Base-by-base conservation (phyloP, 2,329 filamentous ascomycete genomes). In the Talaromyces rugulosus region DNA sequence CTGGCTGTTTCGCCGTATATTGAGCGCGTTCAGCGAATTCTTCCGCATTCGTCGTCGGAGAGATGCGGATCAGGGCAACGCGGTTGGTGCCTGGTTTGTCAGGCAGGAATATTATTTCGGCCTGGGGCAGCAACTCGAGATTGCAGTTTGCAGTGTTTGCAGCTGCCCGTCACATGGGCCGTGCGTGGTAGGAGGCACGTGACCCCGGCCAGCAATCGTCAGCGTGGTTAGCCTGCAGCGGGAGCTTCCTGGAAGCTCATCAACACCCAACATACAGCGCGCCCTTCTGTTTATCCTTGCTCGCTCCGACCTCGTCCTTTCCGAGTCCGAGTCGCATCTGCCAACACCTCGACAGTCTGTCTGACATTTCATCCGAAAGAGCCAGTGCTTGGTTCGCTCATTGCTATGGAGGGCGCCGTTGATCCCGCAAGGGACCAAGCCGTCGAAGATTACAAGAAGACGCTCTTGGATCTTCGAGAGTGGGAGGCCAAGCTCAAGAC, bases 401-500 rank as follows among this genome's bases (percentile, higher is more conserved):
- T 62, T 68, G 72, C 64, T 65, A 78, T 78, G 75, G 74, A 73
- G 69, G 72, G 72, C 66, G 70, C 70, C 68, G 66, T 65, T 66
- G 82, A 86, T 68, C 80, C 82, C 61, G 83, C 86, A 75, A 79
- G 84, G 71, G 75, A 88, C 70, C 84, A 88, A 75, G 90, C 90
- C 73, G 87, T 94, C 71, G 83, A 88, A 73, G 86, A 88, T 63
- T 94, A 92, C 82, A 91, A 91, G 76, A 80, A 83, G 65, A 92
- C 91, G 81, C 85, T 94, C 71, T 85, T 97, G 72, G 94, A 99
- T 79, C 96, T 96, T 70, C 87, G 96, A 79, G 95, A 99, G 84
- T 98, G 92, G 92, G 96, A 99, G 79, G 89, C 94, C 58, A 99
- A 98, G 84, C 86, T 99, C 65, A 99, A 98, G 83, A 87, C 89